Conservation (phyloP, 2,329 filamentous ascomycete species). For the Botryosphaeria dothidea region DNA sequence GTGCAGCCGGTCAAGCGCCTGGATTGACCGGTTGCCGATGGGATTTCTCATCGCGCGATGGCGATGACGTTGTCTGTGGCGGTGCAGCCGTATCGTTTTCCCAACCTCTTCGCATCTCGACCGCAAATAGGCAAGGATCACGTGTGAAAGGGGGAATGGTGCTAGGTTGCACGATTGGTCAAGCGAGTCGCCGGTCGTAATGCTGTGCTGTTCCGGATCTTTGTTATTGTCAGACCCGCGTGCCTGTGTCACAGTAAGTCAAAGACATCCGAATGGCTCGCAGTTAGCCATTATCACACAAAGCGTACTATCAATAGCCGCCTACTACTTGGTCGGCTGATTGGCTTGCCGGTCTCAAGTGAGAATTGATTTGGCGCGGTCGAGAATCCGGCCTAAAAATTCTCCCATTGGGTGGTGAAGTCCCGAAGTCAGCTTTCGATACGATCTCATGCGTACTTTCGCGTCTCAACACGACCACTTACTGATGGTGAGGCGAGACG, state of each 20-base stretch:
- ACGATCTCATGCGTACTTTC: neutral
- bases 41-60: neutral
- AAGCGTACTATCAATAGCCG: slow-evolving; percentile 11
- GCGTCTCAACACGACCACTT: neutral
- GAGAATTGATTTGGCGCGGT: neutral
- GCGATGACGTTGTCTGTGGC: slow-evolving; percentile 14
- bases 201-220: slow-evolving; percentile 3
- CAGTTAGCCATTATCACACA: neutral
- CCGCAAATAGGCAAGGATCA: neutral
- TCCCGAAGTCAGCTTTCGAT: neutral
- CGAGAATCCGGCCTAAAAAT: neutral
- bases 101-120: neutral
- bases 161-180: slow-evolving; percentile 11
- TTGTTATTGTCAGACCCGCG: slow-evolving; percentile 14
- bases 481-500: neutral
- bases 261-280: slow-evolving; percentile 4
- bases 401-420: neutral
- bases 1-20: slow-evolving; percentile 7
- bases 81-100: slow-evolving; percentile 7
- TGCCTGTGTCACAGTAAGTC: neutral
- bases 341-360: neutral
- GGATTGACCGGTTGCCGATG: slow-evolving; percentile 13
- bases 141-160: neutral
- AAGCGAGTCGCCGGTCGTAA: neutral
- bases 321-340: neutral